A percentile compares a stretch with the other conserved stretches of the same genome.
These are phyloP conservation scores for Pelargonium citronellum DNA, from an alignment of 441 rosid genomes.

Conservation along the genomic window DNA sequence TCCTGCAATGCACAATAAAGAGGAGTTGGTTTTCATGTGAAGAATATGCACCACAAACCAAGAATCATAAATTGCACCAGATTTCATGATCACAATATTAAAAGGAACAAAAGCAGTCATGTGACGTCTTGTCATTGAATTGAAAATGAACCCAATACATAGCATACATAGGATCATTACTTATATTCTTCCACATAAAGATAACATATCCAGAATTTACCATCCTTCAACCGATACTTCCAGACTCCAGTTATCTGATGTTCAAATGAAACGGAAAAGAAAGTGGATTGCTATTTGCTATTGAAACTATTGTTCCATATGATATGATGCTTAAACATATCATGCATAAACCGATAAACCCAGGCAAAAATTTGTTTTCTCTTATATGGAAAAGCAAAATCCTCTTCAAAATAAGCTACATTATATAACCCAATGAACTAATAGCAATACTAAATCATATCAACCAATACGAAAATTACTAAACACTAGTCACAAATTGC, in stretches of 20 bases:
- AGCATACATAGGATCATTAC: neutral
- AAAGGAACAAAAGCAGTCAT: neutral
- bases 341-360: neutral
- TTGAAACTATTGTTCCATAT: neutral
- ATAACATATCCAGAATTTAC: neutral
- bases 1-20: slow-evolving; percentile 24
- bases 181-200: slow-evolving; percentile 2
- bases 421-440: neutral
- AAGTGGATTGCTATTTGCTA: neutral
- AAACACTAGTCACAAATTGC: neutral
- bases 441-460: too few species aligned
- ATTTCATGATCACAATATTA: neutral
- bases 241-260: too few species aligned
- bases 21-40: neutral
- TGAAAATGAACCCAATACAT: neutral
- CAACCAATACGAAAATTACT: neutral
- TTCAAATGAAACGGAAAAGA: too few species aligned
- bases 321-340: neutral
- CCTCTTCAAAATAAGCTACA: neutral
- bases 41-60: neutral
- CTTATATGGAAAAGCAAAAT: neutral
- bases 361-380: neutral
- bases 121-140: neutral
- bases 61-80: neutral
- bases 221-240: neutral